phyloP scores from a whole-genome alignment of 176 grass and related monocot genomes.

The Puccinellia tenuiflora region DNA sequence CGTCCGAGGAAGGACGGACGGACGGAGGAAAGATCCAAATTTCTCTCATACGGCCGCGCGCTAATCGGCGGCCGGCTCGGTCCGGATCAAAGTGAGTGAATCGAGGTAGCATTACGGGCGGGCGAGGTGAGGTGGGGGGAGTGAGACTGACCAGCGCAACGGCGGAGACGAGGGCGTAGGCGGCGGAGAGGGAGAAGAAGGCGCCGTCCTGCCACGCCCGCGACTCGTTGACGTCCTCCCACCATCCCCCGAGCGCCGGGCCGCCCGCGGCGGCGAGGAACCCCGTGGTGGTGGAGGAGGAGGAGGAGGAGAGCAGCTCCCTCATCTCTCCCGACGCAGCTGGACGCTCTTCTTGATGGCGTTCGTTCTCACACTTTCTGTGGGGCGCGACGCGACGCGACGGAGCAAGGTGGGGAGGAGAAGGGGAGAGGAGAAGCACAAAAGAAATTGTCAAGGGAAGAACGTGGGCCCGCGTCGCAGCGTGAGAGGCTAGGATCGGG shows the following conservation, averaged over 20 bases:
- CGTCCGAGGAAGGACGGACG: background rate
- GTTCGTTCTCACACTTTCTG: background rate
- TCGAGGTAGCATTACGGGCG: background rate
- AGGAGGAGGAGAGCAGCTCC: conserved; percentile 21
- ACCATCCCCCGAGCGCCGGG: conserved; percentile 45
- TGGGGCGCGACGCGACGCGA: background rate
- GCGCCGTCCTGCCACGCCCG: conserved; percentile 66
- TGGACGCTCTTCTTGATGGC: background rate
- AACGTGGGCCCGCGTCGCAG: background rate
- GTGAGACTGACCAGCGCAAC: conserved; percentile 56
- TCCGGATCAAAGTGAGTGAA: background rate
- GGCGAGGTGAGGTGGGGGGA: background rate
- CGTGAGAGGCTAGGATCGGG: background rate
- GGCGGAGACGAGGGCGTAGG: conserved; percentile 80
- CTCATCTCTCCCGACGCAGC: conserved; percentile 8
- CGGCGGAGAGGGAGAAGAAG: conserved; percentile 82
- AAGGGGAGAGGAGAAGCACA: background rate
- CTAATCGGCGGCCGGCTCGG: background rate
- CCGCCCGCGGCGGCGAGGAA: background rate
- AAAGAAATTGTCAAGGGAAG: background rate
- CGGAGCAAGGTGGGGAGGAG: background rate
- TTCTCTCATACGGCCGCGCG: background rate
- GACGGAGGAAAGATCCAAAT: background rate
- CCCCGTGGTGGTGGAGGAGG: background rate
- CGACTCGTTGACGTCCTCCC: conserved; percentile 72